Conservation (phyloP, 2,329 filamentous ascomycete species). For the Gliomastix tumulicola region DNA sequence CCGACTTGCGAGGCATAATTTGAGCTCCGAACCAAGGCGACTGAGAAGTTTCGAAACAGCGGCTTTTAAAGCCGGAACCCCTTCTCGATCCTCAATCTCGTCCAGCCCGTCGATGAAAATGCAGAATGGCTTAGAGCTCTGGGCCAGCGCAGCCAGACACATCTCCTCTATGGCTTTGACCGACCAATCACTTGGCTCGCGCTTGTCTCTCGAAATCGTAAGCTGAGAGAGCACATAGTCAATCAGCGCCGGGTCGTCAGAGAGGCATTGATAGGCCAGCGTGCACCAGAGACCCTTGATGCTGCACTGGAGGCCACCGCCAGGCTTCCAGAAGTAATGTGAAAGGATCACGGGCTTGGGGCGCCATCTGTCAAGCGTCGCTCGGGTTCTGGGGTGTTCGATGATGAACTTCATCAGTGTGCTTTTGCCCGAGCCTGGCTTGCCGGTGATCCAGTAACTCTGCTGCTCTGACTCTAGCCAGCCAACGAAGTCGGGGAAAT, state of each 20-base stretch:
- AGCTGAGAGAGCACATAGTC: neutral
- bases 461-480: constrained; percentile 7
- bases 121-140: neutral
- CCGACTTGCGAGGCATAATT: neutral
- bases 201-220: too few species aligned
- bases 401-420: constrained; percentile 21
- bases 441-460: constrained; percentile 21
- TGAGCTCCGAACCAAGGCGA: neutral
- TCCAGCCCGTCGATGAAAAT: neutral
- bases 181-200: too few species aligned
- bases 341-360: neutral
- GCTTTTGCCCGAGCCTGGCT: constrained; percentile 22
- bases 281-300: neutral
- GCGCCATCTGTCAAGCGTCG: neutral
- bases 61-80: neutral
- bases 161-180: neutral
- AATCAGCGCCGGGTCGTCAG: neutral
- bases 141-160: neutral
- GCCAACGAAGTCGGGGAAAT: constrained; percentile 5
- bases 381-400: neutral
- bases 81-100: neutral
- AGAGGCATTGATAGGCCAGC: neutral
- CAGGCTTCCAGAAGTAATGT: neutral
- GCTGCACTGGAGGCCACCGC: neutral
- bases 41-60: too few species aligned